Percentiles rank a stretch among this genome's conserved stretches.
Conservation (phyloP, 139 green algal genomes). For the Picochlorum sp. region DNA sequence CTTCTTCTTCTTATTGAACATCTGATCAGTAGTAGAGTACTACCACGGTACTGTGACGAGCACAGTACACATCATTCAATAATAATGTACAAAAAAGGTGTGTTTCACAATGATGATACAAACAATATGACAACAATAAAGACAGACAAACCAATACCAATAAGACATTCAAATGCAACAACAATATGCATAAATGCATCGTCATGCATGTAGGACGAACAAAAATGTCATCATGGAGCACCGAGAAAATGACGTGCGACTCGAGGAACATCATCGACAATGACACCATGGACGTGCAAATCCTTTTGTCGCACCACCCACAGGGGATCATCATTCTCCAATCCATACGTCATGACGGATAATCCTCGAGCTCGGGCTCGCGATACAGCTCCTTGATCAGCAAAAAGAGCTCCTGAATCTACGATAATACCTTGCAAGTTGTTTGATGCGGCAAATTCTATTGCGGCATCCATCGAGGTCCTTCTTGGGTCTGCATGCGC, state of each 20-base stretch:
- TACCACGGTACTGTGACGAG: too few relatives aligned
- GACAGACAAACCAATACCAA: too few relatives aligned
- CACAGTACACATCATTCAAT: too few relatives aligned
- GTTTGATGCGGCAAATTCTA: conserved; percentile 41
- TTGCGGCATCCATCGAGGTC: conserved; percentile 51
- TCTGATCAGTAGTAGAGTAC: too few relatives aligned
- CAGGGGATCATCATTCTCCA: conserved; percentile 60
- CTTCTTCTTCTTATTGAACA: too few relatives aligned
- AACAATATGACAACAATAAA: too few relatives aligned
- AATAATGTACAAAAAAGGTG: too few relatives aligned
- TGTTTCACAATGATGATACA: too few relatives aligned
- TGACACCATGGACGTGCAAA: conserved; percentile 66
- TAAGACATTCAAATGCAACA: too few relatives aligned
- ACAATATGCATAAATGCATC: too few relatives aligned
- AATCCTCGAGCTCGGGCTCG: conserved; percentile 33
- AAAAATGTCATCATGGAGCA: background rate
- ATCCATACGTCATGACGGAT: conserved; percentile 68
- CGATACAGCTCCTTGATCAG: conserved; percentile 21
- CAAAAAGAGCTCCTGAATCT: conserved; percentile 34
- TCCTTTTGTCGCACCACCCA: conserved; percentile 50
- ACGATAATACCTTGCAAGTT: conserved; percentile 62
- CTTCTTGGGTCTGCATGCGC: conserved; percentile 56
- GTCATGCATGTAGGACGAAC: background rate
- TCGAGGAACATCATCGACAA: conserved; percentile 58
- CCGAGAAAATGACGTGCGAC: background rate